phyloP scores from a whole-genome alignment of 805 yeast genomes.

The Teunomyces cretensis region DNA sequence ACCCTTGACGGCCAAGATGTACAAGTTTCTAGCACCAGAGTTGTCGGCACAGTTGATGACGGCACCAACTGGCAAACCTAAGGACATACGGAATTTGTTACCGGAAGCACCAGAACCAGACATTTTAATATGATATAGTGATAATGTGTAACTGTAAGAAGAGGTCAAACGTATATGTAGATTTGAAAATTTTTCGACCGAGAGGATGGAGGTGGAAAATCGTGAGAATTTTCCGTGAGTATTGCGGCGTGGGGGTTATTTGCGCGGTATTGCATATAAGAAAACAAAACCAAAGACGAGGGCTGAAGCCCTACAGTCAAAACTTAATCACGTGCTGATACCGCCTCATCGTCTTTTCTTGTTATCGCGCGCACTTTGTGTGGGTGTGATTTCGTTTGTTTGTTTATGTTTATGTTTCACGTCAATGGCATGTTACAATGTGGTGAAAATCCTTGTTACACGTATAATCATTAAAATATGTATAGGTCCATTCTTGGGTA shows the following conservation, averaged over 20 bases:
- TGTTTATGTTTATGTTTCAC: neutral
- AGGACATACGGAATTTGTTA: constrained; percentile 99
- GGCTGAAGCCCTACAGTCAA: neutral
- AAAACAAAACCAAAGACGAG: neutral
- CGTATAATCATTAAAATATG: neutral
- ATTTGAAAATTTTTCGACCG: constrained; percentile 21
- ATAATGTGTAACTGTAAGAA: constrained; percentile 18
- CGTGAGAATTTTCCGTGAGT: constrained; percentile 1
- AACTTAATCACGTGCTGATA: neutral
- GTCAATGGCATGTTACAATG: no score
- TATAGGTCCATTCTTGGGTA: neutral
- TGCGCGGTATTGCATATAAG: neutral
- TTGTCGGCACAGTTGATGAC: constrained; percentile 99
- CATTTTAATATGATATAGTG: constrained; percentile 50
- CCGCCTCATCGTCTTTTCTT: no score
- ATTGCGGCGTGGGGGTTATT: neutral
- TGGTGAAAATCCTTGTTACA: no score
- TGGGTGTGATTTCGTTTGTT: neutral
- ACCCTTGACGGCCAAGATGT: constrained; percentile 98
- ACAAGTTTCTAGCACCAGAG: constrained; percentile 99
- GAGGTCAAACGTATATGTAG: constrained; percentile 6
- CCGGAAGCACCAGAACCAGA: constrained; percentile 97
- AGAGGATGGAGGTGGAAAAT: neutral
- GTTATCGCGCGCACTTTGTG: neutral
- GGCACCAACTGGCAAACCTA: constrained; percentile 99